Base-by-base conservation (phyloP, 2,329 filamentous ascomycete species). In the Graphilbum ipis-grandicollis region DNA sequence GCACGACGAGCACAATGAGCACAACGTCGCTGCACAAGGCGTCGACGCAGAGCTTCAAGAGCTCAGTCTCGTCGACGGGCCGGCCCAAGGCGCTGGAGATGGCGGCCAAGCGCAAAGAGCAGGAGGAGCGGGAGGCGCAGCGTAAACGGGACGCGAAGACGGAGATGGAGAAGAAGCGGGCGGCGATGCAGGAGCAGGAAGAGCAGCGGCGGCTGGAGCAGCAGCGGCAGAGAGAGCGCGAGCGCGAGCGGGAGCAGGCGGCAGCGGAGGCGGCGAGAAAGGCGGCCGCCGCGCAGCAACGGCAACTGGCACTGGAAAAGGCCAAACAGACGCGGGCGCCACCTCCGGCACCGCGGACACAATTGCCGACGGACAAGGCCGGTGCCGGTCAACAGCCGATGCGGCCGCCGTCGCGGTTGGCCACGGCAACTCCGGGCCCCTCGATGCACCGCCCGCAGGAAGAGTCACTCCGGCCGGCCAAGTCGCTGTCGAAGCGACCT, bases 71-170 rank as follows among this genome's bases (percentile, higher is more conserved):
- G n/a, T 67, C 75, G 23, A 65, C 62, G n/a, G 63, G 68, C 2
- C 73, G 76, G 36, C 69, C 75, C 0, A 82, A 79, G 51, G 78
- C 80, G 2, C 60, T 86, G 18, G 74, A 86, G 37, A 65, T 79
- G 34, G 82, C 79, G 3, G 79, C 82, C 29, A 78, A 75, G 50
- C 86, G 85, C 55, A 88, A 79, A 51, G 84, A 93, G 52, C 78
- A 76, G 52, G 85, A 93, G 47, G 83, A 92, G 51, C 73, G 75
- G 34, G 81, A 85, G 44, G 72, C 74, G 13, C 76, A 85, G 48
- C 73, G 77, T 35, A 88, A 83, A 50, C 75, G 77, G 9, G 81
- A 92, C 17, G 75, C 79, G 28, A 93, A 92, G 56, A 70, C 75
- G 14, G 82, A 92, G 48, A 60, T 80, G 25, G 84, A 93, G 51